Evolutionary conservation across 1,284 basidiomycete genomes (phyloP).

Genomic region (Neotropicomus parvogracilis): DNA sequence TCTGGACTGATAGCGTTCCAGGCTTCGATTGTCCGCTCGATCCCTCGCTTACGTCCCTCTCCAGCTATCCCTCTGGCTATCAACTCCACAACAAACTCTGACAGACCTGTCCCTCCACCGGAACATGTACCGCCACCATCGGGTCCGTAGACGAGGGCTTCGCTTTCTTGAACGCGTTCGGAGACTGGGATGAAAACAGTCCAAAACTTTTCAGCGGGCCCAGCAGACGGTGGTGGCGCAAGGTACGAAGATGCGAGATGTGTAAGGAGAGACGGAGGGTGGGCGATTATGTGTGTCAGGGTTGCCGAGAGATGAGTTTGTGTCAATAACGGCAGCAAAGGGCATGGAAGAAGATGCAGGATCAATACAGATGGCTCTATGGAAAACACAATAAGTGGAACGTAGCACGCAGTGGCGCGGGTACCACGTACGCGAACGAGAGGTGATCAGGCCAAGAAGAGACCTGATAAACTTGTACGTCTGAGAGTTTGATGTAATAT

Average conservation of each 20-base stretch:
- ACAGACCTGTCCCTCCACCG: constrained; percentile 31
- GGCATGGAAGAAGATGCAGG: constrained; percentile 55
- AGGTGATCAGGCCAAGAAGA: constrained; percentile 41
- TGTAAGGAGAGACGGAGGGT: constrained; percentile 60
- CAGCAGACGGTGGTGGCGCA: constrained; percentile 60
- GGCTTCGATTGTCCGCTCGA: constrained; percentile 63
- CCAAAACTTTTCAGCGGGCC: constrained; percentile 70
- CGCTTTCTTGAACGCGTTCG: constrained; percentile 55
- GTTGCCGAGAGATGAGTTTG: constrained; percentile 64
- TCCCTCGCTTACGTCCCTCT: constrained; percentile 45
- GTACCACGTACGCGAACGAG: constrained; percentile 44
- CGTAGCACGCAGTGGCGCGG: constrained; percentile 1
- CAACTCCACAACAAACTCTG: constrained; percentile 58
- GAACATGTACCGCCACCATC: constrained; percentile 49
- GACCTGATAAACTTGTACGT: constrained; percentile 50
- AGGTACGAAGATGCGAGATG: constrained; percentile 68
- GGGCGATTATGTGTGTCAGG: constrained; percentile 61
- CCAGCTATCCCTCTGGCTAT: constrained; percentile 44
- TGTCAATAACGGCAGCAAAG: constrained; percentile 53
- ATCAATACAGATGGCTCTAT: constrained; percentile 64
- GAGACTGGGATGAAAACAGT: constrained; percentile 64
- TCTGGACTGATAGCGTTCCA: constrained; percentile 49
- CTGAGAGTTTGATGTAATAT: constrained; percentile 52
- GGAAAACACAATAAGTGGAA: constrained; percentile 4
- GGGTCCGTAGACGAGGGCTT: constrained; percentile 56